These are phyloP conservation scores for Thinopyrum obtusiflorum DNA, from an alignment of 202 grass and related monocot species.

Conservation along the genomic window DNA sequence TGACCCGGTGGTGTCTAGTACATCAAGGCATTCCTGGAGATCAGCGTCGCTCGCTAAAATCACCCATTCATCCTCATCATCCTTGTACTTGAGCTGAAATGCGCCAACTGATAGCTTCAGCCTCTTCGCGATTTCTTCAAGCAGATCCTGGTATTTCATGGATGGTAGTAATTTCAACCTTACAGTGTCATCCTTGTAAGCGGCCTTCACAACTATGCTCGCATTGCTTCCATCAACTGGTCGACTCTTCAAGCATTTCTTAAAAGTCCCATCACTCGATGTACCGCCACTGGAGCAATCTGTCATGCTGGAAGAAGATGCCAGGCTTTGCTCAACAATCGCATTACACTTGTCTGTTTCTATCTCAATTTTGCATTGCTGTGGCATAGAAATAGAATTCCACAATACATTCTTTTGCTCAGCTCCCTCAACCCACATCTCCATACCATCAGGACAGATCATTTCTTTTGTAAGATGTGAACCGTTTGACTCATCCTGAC, in stretches of 20 bases:
- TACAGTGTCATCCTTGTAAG: slow-evolving; percentile 47
- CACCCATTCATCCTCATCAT: slow-evolving; percentile 64
- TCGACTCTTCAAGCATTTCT: not conserved
- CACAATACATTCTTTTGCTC: slow-evolving; percentile 11
- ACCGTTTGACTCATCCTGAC: slow-evolving; percentile 9
- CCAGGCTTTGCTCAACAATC: slow-evolving; percentile 24
- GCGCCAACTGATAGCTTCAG: slow-evolving; percentile 40
- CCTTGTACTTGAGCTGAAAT: slow-evolving; percentile 65
- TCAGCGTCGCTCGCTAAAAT: slow-evolving; percentile 49
- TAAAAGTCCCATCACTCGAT: slow-evolving; percentile 36
- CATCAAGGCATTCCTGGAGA: slow-evolving; percentile 56
- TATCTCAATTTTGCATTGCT: slow-evolving; percentile 10
- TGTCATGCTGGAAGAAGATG: slow-evolving; percentile 43
- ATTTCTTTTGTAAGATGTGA: slow-evolving; percentile 23
- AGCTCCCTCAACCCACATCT: not conserved
- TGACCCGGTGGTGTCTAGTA: slow-evolving; percentile 23
- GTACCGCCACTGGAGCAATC: slow-evolving; percentile 35
- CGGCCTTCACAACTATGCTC: slow-evolving; percentile 47
- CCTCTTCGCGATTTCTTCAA: slow-evolving; percentile 47
- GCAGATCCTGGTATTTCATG: slow-evolving; percentile 34
- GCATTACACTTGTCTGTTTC: not conserved
- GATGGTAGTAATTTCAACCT: slow-evolving; percentile 50
- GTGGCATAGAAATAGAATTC: not conserved
- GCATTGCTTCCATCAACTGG: not conserved
- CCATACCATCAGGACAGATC: not conserved